Evolutionary conservation across 768 basidiomycete genomes (phyloP), one percentile per base, ranked within the genome.

Genomic region (Paxillus involutus): DNA sequence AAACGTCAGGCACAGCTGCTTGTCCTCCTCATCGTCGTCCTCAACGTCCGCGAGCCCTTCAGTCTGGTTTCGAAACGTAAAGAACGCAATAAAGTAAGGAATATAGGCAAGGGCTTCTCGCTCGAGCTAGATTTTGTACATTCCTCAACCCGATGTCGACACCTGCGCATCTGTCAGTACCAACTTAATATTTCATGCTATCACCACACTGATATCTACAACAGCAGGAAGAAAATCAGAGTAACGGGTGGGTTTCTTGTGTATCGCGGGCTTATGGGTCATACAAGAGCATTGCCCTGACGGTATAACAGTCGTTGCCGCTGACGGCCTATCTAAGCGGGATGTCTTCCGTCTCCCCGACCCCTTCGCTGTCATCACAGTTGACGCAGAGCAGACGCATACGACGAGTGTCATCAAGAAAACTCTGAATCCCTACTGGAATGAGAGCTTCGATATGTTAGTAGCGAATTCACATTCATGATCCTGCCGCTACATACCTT

Each of bases 361-460:
- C 73, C 96, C 97, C 5, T 98, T 98, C 69, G 96, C 97, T 6
- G 94, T 99, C 64, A 89, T 99, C 71, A 98, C 96, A 19, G 94
- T 98, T 41, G 97, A 99, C 62, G 93, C 94, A 4, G 94, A 97
- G 71, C 95, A 98, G 72, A 98, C 95, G 0, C 89, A 93, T 61
- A 96, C 96, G 1, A 98, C 95, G 14, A 92, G 90, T 52, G 96
- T 96, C 32, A 97, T 98, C 66, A 98, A 94, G 79, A 95, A 92
- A 75, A 93, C 92, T 0, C 73, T 94, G 44, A 94, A 94, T 72
- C 91, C 94, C 0, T 95, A 96, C 72, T 97, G 94, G 94, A 96
- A 93, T 68, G 96, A 98, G 76, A 91, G 89, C 67, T 98, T 99
- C 71, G 96, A 98, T 68, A 89, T 99, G 95, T 96, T 57, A 65